These are phyloP conservation scores for Thielaviopsis ethacetica DNA, from an alignment of 2,329 filamentous ascomycete genomes.

Conservation along the genomic window DNA sequence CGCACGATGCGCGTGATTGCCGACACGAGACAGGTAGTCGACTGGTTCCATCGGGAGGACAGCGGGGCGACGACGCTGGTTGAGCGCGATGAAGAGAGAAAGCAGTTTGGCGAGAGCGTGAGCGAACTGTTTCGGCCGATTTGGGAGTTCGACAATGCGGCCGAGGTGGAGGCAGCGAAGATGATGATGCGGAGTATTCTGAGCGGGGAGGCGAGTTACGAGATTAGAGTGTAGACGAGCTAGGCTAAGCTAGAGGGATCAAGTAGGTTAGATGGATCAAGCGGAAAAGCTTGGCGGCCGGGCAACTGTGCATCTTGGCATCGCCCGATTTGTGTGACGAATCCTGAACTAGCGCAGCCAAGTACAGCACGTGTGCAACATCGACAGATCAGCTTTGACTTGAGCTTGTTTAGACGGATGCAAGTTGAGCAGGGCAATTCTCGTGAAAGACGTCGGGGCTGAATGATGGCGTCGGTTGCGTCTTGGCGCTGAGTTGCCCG, in stretches of 20 bases:
- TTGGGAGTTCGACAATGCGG: not conserved
- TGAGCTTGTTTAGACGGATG: not conserved
- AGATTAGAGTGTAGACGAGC: not conserved
- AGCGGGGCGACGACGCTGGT: not conserved
- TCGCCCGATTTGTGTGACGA: not conserved
- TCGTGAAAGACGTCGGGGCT: too few species aligned
- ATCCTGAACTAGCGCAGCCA: too few species aligned
- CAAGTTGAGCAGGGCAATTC: too few species aligned
- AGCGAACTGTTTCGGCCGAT: not conserved
- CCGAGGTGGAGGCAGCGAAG: not conserved
- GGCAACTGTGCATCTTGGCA: not conserved
- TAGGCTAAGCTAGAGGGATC: too few species aligned
- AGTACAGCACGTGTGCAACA: not conserved
- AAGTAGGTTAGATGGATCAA: not conserved
- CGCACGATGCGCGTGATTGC: conserved; percentile 19
- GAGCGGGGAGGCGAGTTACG: not conserved
- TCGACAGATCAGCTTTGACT: not conserved
- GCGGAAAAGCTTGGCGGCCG: not conserved
- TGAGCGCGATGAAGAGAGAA: not conserved
- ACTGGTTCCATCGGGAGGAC: conserved; percentile 16
- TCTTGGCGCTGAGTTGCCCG: too few species aligned
- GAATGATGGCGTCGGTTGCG: too few species aligned
- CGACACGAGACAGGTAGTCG: conserved; percentile 17
- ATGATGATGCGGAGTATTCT: not conserved
- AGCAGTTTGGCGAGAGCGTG: not conserved